These are phyloP conservation scores for Colletotrichum costaricense DNA, from an alignment of 2,329 filamentous ascomycete genomes.

Conservation along the genomic window DNA sequence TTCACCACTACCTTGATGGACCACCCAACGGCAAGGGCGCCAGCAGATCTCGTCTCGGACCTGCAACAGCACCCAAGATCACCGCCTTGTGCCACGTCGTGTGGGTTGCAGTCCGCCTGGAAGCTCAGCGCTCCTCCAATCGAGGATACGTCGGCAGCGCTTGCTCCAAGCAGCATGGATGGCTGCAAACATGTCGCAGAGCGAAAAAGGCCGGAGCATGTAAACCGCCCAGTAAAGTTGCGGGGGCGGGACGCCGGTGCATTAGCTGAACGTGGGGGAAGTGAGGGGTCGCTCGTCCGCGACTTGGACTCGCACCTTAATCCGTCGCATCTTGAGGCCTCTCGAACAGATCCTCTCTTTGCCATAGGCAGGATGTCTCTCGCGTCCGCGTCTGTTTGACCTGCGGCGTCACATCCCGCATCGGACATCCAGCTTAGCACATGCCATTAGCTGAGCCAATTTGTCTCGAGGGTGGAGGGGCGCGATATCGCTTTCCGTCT, in stretches of 20 bases:
- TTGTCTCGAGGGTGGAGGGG: not conserved
- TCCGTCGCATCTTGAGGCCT: conserved; percentile 28
- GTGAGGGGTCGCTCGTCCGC: conserved; percentile 37
- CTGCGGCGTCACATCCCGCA: conserved; percentile 3
- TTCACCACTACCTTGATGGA: not conserved
- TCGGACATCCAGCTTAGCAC: conserved; percentile 16
- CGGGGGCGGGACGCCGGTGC: conserved; percentile 35
- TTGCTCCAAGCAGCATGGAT: conserved; percentile 7
- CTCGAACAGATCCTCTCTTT: not conserved
- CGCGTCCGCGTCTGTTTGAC: not conserved
- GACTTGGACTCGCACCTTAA: conserved; percentile 24
- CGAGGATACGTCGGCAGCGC: conserved; percentile 4
- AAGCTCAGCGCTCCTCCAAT: conserved; percentile 8
- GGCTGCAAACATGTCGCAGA: conserved; percentile 17
- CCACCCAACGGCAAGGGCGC: not conserved
- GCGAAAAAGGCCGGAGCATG: not conserved
- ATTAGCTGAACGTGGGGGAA: conserved; percentile 48
- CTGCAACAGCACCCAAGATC: not conserved
- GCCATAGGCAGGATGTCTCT: conserved; percentile 18
- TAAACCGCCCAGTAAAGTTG: conserved; percentile 12
- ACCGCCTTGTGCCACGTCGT: not conserved
- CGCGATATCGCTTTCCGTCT: conserved; percentile 2
- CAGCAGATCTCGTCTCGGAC: not conserved
- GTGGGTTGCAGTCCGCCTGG: not conserved
- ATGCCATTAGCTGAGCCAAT: conserved; percentile 20